Base-by-base conservation (phyloP, 352 stramenopile genomes). In the Globisporangium emineosum region DNA sequence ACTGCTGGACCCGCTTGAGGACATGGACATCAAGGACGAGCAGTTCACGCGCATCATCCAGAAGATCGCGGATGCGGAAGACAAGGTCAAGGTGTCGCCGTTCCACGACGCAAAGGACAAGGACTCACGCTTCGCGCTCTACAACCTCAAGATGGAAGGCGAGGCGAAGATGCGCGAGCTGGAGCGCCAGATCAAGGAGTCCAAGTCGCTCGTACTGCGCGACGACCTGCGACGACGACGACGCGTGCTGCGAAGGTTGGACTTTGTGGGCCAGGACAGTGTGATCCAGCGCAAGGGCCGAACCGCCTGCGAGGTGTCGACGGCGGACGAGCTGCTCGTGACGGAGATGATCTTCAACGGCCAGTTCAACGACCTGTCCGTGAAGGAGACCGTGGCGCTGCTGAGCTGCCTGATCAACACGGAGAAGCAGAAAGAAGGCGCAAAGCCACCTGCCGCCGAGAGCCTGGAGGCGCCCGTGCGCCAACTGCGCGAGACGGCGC, bases 221-320 rank as follows among this genome's bases (percentile, higher is more conserved):
- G 97, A 98, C 49, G 89, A 97, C 47, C 72, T 99, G 54, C 91
- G 94, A 60, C 93, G 97, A 43, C 98, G 98, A 69, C 98, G 98
- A 63, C 80, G 93, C 56, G 97, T 99, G 29, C 81, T 99, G 43
- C 93, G 96, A 23, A 82, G 97, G 42, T 78, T 99, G 10, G 97
- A 98, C 37, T 98, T 99, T 76, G 94, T 99, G 4, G 93, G 98
- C 72, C 86, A 88, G 49, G 89, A 98, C 29, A 88, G 89, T 17
- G 96, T 99, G 45, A 99, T 99, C 69, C 94, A 99, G 73, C 94
- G 97, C n/a, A 99, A 99, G 81, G 98, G 98, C 35, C 88, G 97
- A 50, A 98, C 98, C 25, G 97, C 97, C 4, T 99, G 97, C 72
- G 98, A 99, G 77, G 96, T 99, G 58, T 99, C 98, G 51, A 99